Base-by-base conservation (phyloP, 345 rosid species). In the Rhizophora mangle region DNA sequence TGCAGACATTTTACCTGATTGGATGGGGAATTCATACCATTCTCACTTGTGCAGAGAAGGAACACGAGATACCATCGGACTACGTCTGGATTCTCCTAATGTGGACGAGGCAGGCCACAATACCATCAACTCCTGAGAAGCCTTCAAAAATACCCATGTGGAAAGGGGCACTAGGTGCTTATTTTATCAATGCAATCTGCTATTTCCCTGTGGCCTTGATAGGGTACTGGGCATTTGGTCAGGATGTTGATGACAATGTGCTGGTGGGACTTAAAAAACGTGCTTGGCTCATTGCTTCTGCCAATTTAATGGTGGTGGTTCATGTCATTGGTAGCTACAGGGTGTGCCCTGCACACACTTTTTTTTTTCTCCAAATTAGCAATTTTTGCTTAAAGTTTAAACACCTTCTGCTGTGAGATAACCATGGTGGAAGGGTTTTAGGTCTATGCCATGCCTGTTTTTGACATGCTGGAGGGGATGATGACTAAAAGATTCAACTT, bases 371-470 rank as follows among this genome's bases (percentile, higher is more conserved):
- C 3, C 18, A 3, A 34, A 34, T 34, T 11, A 15, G 16, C 18
- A 43, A 43, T 43, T 43, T 43, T 13, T 43, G 18, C 2, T 39
- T 10, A 39, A 39, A 6, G 3, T 22, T 22, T 7, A 3, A 6
- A 29, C 11, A 0, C 24, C 13, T 65, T 49, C 53, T 56, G 51
- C 31, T 36, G 18, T 13, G 58, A 60, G 16, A 22, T 74, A 20
- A 60, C 39, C 0, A 2, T 43, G 32, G 13, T 15, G 27, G 5
- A 65, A 19, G 4, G 7, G 47, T 31, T 78, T 20, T 46, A 88
- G 92, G 99, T 95, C 62, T 92, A 73, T 73, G 97, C 99, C 15
- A 92, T 95, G 96, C 99, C 99, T 2, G 96, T 92, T 52, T 95
- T 95, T 67, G 88, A 75, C 72, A 56, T 89, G 80, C 78, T 93